A percentile compares a stretch with the other conserved stretches of the same genome.
Conservation (phyloP, 768 basidiomycete genomes). For the Cystobasidium ongulense region DNA sequence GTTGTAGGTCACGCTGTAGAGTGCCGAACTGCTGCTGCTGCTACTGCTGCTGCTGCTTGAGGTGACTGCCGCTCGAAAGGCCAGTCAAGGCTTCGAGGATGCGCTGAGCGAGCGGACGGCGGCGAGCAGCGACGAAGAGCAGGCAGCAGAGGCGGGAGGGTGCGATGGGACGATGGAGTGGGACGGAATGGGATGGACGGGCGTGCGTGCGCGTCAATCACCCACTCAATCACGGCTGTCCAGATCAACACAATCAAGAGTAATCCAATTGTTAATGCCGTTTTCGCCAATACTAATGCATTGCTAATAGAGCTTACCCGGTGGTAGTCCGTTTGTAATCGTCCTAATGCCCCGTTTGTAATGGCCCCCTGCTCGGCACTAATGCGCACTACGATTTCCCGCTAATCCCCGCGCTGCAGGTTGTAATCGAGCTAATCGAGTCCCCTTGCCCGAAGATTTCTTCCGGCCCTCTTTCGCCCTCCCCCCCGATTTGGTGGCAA, state of each 20-base stretch:
- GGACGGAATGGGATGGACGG: not conserved
- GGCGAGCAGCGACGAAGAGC: no score
- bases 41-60: not conserved
- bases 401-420: not conserved
- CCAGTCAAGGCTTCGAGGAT: not conserved
- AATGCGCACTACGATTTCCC: no score
- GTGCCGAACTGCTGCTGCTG: not conserved
- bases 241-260: no score
- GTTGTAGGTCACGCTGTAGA: no score
- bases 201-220: no score
- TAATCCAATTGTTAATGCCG: no score
- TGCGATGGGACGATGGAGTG: no score
- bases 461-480: not conserved
- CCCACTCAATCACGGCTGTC: no score
- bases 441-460: not conserved
- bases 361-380: not conserved
- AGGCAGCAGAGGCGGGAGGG: no score
- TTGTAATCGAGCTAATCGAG: not conserved
- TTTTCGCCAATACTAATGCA: not conserved
- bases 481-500: not conserved
- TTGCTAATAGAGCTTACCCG: not conserved
- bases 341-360: not conserved
- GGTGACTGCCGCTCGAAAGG: not conserved
- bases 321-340: not conserved
- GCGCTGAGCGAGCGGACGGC: no score